These are phyloP conservation scores for Benincasa hispida DNA, from an alignment of 306 rosid genomes.

Conservation along the genomic window DNA sequence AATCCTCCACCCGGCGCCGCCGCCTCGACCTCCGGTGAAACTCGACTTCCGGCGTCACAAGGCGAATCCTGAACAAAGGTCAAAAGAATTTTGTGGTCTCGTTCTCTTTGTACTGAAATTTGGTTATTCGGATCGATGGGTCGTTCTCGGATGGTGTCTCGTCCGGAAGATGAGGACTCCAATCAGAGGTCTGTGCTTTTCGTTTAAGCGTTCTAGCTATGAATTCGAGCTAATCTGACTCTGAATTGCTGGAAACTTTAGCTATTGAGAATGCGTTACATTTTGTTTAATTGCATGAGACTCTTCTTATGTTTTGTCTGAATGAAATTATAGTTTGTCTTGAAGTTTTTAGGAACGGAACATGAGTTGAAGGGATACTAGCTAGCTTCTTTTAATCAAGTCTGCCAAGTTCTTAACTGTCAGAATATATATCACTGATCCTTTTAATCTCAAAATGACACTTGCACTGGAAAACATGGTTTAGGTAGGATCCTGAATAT, in stretches of 20 bases:
- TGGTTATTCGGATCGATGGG: conserved; percentile 23
- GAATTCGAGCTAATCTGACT: conserved; percentile 3
- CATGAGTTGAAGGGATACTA: background rate
- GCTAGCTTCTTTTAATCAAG: background rate
- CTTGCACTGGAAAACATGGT: background rate
- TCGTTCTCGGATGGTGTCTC: conserved; percentile 35
- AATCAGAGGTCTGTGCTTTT: conserved; percentile 21
- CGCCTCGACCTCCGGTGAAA: background rate
- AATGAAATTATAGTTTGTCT: background rate
- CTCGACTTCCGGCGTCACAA: background rate
- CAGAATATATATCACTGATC: background rate
- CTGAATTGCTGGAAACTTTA: background rate
- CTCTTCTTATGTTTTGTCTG: background rate
- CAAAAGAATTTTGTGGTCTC: background rate
- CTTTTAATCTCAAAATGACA: background rate
- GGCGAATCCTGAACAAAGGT: background rate
- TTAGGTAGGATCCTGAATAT: background rate
- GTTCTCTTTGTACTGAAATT: background rate
- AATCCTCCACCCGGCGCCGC: background rate
- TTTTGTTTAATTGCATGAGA: background rate
- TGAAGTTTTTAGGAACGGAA: background rate
- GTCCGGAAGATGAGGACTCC: conserved; percentile 16
- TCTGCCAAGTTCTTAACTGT: background rate
- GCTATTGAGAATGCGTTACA: background rate
- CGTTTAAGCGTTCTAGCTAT: background rate